These are phyloP conservation scores for Knufia petricola DNA, from an alignment of 2,329 filamentous ascomycete genomes.

Conservation along the genomic window DNA sequence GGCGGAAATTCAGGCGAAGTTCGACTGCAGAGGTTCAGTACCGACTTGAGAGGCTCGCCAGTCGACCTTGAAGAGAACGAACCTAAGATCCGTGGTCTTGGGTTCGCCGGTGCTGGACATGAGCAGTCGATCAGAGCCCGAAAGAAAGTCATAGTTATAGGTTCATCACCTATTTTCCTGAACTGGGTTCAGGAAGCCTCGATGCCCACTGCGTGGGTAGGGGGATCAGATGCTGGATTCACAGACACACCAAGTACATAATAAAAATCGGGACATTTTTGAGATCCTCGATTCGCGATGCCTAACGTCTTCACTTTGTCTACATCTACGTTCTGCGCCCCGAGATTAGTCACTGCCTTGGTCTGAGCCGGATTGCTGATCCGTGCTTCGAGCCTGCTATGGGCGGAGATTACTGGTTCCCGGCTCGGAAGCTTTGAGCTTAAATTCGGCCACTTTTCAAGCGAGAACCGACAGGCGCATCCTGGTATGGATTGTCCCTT, in stretches of 20 bases:
- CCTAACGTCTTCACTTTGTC: neutral
- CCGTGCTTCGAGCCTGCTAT: too few species aligned
- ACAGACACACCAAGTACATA: slow-evolving; percentile 31
- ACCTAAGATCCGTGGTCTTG: slow-evolving; percentile 30
- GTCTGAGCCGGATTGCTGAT: too few species aligned
- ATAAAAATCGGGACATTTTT: slow-evolving; percentile 24
- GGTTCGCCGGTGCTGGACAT: slow-evolving; percentile 8
- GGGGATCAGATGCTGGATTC: slow-evolving; percentile 44
- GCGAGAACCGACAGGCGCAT: too few species aligned
- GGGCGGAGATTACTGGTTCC: too few species aligned
- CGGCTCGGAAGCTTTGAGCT: too few species aligned
- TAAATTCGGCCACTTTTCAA: too few species aligned
- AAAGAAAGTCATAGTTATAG: slow-evolving; percentile 28
- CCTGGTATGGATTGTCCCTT: too few species aligned
- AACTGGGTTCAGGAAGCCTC: slow-evolving; percentile 36
- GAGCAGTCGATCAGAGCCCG: slow-evolving; percentile 6
- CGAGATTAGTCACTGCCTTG: too few species aligned
- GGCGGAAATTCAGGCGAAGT: neutral
- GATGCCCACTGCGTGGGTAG: slow-evolving; percentile 26
- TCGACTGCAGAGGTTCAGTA: neutral
- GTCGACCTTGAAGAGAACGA: slow-evolving; percentile 26
- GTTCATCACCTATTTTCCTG: slow-evolving; percentile 47
- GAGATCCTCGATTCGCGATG: neutral
- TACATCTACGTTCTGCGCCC: too few species aligned
- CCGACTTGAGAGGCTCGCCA: slow-evolving; percentile 17